Evolutionary conservation across 257 asterid species (phyloP).

Genomic region (Solanum rostratum): DNA sequence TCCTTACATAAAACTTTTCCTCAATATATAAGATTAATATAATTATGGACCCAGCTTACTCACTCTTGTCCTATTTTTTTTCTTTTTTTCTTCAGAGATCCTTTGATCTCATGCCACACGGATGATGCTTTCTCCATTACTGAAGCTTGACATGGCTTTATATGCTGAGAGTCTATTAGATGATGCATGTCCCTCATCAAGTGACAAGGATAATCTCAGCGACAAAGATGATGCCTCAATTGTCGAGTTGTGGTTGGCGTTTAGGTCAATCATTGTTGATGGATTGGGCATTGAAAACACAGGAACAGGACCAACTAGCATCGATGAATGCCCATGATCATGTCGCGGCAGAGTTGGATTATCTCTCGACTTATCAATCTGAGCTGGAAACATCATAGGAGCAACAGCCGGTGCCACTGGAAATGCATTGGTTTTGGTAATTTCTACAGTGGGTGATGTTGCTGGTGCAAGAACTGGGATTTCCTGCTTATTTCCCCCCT

Average conservation of each 20-base stretch:
- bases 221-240: constrained; percentile 39
- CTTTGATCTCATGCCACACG: constrained; percentile 34
- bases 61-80: not conserved
- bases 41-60: not conserved
- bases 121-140: constrained; percentile 36
- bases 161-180: constrained; percentile 21
- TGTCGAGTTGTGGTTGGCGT: constrained; percentile 21
- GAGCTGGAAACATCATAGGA: constrained; percentile 39
- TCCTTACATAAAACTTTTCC: constrained; percentile 16
- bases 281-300: constrained; percentile 17
- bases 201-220: constrained; percentile 52
- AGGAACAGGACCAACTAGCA: constrained; percentile 23
- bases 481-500: constrained; percentile 29
- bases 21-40: constrained; percentile 1
- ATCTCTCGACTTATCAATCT: constrained; percentile 30
- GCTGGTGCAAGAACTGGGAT: constrained; percentile 6
- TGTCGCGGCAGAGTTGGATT: constrained; percentile 7
- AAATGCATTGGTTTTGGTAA: constrained; percentile 23
- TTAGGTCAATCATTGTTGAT: constrained; percentile 28
- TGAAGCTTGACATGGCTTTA: constrained; percentile 23
- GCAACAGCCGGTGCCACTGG: constrained; percentile 26
- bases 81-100: constrained; percentile 3
- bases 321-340: constrained; percentile 11
- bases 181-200: constrained; percentile 32
- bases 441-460: constrained; percentile 9